phyloP scores from a whole-genome alignment of 306 rosid genomes.

The Phaseolus lunatus region DNA sequence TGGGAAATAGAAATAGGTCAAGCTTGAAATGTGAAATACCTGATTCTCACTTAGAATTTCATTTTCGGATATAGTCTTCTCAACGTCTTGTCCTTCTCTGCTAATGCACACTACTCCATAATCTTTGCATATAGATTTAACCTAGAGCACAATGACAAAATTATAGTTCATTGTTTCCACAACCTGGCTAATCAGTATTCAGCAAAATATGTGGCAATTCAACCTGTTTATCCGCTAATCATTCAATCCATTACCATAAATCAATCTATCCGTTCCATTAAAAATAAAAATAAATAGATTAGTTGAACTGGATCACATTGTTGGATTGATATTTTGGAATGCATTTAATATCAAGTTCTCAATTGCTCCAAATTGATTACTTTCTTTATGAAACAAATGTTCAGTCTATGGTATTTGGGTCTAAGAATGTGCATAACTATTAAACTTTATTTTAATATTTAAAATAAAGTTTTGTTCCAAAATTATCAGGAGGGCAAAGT shows the following conservation, averaged over 20 bases:
- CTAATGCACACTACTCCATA: conserved; percentile 51
- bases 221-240: not conserved
- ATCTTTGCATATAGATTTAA: conserved; percentile 48
- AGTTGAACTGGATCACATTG: not conserved
- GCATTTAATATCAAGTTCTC: not conserved
- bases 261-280: not conserved
- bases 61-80: conserved; percentile 42
- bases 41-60: conserved; percentile 43
- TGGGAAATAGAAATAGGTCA: not conserved
- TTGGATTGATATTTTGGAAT: not conserved
- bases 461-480: no score
- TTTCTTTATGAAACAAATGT: not conserved
- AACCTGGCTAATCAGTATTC: conserved; percentile 17
- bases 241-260: not conserved
- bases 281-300: not conserved
- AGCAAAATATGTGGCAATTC: not conserved
- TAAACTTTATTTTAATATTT: not conserved
- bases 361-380: not conserved
- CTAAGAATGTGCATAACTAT: not conserved
- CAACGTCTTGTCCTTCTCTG: conserved; percentile 52
- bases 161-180: conserved; percentile 34
- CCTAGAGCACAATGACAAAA: conserved; percentile 34
- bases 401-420: not conserved
- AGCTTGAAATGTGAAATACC: conserved; percentile 36
- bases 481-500: not conserved